Evolutionary conservation across 2,329 filamentous ascomycete species (phyloP).

Genomic region (Metarhizium robertsii): DNA sequence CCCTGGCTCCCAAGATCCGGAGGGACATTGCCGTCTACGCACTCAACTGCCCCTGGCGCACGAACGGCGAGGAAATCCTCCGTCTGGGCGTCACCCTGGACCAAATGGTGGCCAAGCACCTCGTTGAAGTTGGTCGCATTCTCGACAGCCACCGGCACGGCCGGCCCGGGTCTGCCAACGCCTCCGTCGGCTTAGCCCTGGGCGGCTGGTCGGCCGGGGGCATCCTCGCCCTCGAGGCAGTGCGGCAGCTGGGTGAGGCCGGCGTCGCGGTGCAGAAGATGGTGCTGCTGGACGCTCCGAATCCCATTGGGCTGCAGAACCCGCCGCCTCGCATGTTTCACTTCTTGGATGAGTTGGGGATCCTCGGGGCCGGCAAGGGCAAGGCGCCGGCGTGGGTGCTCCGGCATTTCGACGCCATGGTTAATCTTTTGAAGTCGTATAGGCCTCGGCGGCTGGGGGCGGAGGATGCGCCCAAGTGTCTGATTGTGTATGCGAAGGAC

Average conservation of each 20-base stretch:
- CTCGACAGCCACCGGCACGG: neutral
- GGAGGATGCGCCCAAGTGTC: slow-evolving; percentile 49
- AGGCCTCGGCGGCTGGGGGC: slow-evolving; percentile 55
- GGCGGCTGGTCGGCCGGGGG: neutral
- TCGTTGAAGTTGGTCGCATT: neutral
- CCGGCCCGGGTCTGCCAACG: too few relatives aligned
- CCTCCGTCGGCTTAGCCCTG: neutral
- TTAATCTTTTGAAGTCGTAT: slow-evolving; percentile 60
- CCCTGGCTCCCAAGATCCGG: slow-evolving; percentile 1
- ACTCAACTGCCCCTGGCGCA: slow-evolving; percentile 16
- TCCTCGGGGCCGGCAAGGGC: slow-evolving; percentile 52
- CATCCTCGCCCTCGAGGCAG: neutral
- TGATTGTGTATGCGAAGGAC: slow-evolving; percentile 63
- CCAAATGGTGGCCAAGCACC: neutral
- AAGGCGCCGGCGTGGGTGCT: slow-evolving; percentile 58
- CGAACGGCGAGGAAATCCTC: neutral
- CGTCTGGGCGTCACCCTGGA: neutral
- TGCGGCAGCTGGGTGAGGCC: neutral
- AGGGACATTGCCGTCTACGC: neutral
- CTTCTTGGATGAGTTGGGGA: slow-evolving; percentile 64
- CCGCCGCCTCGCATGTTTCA: slow-evolving; percentile 54
- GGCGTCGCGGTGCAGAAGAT: neutral
- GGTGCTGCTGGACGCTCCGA: slow-evolving; percentile 14
- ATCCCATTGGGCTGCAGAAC: slow-evolving; percentile 58
- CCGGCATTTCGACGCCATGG: slow-evolving; percentile 61